Evolutionary conservation across 192 early-diverging fungal genomes (phyloP).

Genomic region (Coemansia guatemalensis): DNA sequence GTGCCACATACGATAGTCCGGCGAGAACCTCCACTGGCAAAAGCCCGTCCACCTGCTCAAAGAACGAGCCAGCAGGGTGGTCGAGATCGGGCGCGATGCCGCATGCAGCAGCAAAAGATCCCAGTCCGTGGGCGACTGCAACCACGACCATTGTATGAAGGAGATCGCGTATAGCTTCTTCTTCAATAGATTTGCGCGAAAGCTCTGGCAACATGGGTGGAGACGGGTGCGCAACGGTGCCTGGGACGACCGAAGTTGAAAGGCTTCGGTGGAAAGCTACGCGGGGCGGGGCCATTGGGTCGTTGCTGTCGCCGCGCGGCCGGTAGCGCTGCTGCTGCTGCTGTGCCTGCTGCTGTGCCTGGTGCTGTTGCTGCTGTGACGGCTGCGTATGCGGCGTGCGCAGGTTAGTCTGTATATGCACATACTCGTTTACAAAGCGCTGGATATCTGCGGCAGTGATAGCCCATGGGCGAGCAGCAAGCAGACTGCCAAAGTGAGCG

Average conservation of each 20-base stretch:
- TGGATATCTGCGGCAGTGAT: slow-evolving; percentile 28
- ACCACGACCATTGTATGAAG: slow-evolving; percentile 34
- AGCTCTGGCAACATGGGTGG: slow-evolving; percentile 10
- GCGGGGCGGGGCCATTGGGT: slow-evolving; percentile 1
- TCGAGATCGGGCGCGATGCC: slow-evolving; percentile 44
- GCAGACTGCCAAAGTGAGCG: slow-evolving; percentile 28
- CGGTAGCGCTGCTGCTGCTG: slow-evolving; percentile 10
- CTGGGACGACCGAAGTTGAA: slow-evolving; percentile 24
- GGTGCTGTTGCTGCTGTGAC: background rate
- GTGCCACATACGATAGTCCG: slow-evolving; percentile 23
- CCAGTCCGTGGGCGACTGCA: slow-evolving; percentile 43
- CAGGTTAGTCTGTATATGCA: slow-evolving; percentile 19
- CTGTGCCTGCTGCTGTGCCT: slow-evolving; percentile 9
- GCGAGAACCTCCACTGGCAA: slow-evolving; percentile 13
- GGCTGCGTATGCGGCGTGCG: background rate
- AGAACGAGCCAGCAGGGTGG: slow-evolving; percentile 32
- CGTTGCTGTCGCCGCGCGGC: slow-evolving; percentile 26
- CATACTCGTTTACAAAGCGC: slow-evolving; percentile 31
- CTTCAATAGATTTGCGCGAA: slow-evolving; percentile 31
- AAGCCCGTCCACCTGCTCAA: slow-evolving; percentile 16
- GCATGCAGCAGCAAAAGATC: slow-evolving; percentile 34
- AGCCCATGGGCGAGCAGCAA: slow-evolving; percentile 25
- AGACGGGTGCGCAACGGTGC: slow-evolving; percentile 1
- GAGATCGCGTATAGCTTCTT: slow-evolving; percentile 41
- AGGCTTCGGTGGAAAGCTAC: slow-evolving; percentile 25